Percentiles rank a stretch among this genome's conserved stretches.
Conservation (phyloP, 805 yeast species). For the Candida hungchunana region DNA sequence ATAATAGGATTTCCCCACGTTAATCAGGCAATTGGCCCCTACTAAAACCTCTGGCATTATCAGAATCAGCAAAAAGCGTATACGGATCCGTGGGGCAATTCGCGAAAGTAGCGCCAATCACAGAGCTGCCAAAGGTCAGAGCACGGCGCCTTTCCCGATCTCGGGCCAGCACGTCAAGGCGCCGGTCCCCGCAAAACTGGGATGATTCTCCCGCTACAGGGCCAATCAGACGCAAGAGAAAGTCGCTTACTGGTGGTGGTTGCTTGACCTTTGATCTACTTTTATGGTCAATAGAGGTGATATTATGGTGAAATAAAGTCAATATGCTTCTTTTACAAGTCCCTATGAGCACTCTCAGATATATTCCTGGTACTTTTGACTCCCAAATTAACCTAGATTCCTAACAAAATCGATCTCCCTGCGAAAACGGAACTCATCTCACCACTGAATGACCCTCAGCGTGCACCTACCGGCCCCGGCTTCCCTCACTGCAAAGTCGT, state of each 20-base stretch:
- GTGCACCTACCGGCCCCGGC: conserved; percentile 13
- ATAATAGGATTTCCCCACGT: no score
- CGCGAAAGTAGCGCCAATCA: conserved; percentile 1
- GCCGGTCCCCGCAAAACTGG: conserved; percentile 9
- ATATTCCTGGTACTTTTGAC: background rate
- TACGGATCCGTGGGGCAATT: background rate
- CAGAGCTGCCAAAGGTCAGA: conserved; percentile 5
- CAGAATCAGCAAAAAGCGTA: no score
- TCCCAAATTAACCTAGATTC: background rate
- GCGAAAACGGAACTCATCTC: conserved; percentile 13
- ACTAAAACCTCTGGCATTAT: no score
- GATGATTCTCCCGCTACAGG: conserved; percentile 1
- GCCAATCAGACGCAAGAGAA: conserved; percentile 9
- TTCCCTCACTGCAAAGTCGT: background rate
- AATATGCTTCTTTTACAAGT: background rate
- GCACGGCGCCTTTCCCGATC: conserved; percentile 11
- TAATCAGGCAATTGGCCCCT: no score
- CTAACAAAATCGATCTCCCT: conserved; percentile 4
- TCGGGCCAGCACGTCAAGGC: conserved; percentile 11
- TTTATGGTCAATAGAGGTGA: background rate
- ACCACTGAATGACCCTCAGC: conserved; percentile 14
- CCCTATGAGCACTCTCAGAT: background rate
- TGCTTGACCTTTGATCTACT: background rate
- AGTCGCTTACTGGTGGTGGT: conserved; percentile 2
- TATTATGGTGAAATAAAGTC: background rate